These are phyloP conservation scores for Pseudotsuga menziesii DNA, from an alignment of 75 land plant species.

Conservation along the genomic window DNA sequence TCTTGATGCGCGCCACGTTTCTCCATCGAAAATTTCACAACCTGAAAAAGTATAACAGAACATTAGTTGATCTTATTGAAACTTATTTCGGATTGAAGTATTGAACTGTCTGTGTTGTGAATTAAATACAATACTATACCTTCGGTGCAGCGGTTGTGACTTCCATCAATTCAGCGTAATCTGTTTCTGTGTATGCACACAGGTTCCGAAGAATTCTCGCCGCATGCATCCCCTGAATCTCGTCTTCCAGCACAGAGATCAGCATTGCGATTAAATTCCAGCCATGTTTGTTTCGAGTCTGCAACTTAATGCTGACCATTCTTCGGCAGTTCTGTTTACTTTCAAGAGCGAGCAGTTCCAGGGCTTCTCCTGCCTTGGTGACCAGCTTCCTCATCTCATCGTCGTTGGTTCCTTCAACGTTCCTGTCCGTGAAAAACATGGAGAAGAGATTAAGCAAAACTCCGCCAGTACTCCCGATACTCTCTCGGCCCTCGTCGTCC, in stretches of 20 bases:
- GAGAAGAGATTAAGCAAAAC: conserved; percentile 46
- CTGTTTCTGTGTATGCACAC: conserved; percentile 35
- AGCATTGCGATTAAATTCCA: conserved; percentile 2
- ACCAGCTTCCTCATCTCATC: conserved; percentile 19
- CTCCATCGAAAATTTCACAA: background rate
- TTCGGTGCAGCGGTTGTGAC: conserved; percentile 15
- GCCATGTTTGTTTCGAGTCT: too few relatives aligned
- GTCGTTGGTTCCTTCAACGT: background rate
- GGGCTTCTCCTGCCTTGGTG: conserved; percentile 66
- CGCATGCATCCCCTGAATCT: conserved; percentile 28
- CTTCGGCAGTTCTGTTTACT: conserved; percentile 43
- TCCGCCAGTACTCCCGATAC: conserved; percentile 81
- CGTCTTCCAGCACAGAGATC: conserved; percentile 28
- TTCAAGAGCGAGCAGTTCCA: conserved; percentile 59
- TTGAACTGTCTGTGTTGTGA: too few relatives aligned
- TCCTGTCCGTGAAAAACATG: conserved; percentile 33
- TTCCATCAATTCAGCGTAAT: conserved; percentile 20
- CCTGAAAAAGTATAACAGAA: background rate
- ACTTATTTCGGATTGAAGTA: too few relatives aligned
- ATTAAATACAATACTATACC: too few relatives aligned
- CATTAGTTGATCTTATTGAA: background rate
- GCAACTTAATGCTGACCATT: conserved; percentile 13
- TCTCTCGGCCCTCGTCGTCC: conserved; percentile 59
- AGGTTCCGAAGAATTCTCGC: conserved; percentile 65
- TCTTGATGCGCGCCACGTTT: background rate